phyloP scores from a whole-genome alignment of 257 asterid species.

The Striga asiatica region DNA sequence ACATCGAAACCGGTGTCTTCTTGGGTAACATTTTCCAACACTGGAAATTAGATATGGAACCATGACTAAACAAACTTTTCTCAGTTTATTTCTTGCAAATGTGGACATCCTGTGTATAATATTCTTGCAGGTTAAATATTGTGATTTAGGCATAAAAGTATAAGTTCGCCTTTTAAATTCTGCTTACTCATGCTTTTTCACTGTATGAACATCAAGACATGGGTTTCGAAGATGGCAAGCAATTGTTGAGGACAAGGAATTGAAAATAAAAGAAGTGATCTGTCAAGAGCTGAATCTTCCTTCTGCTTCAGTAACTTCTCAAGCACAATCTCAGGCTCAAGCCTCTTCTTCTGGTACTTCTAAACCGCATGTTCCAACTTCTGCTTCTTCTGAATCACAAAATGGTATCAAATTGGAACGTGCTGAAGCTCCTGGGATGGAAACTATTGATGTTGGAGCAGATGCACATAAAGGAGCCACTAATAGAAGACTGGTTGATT shows the following conservation, averaged over 20 bases:
- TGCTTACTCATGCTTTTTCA: constrained; percentile 16
- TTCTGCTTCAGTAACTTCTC: constrained; percentile 25
- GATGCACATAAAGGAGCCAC: constrained; percentile 76
- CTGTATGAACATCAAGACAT: constrained; percentile 46
- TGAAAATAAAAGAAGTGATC: constrained; percentile 74
- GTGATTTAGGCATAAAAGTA: constrained; percentile 7
- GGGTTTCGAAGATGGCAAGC: constrained; percentile 99
- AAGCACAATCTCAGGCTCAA: constrained; percentile 38
- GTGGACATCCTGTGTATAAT: too few species aligned
- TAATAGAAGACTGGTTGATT: constrained; percentile 84
- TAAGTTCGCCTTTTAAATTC: neutral
- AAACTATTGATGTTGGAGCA: constrained; percentile 16
- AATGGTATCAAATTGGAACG: constrained; percentile 25
- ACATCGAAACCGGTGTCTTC: too few species aligned
- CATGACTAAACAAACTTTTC: too few species aligned
- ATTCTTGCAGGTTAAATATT: neutral
- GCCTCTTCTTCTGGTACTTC: constrained; percentile 30
- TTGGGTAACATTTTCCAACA: too few species aligned
- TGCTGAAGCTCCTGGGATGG: constrained; percentile 41
- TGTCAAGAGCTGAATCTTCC: constrained; percentile 87
- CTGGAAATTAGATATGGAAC: too few species aligned
- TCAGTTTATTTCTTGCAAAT: too few species aligned
- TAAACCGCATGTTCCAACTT: constrained; percentile 27
- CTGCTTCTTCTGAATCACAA: constrained; percentile 36
- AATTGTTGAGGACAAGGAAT: constrained; percentile 81